Conservation (phyloP, 441 rosid species). For the Adansonia rubrostipa region DNA sequence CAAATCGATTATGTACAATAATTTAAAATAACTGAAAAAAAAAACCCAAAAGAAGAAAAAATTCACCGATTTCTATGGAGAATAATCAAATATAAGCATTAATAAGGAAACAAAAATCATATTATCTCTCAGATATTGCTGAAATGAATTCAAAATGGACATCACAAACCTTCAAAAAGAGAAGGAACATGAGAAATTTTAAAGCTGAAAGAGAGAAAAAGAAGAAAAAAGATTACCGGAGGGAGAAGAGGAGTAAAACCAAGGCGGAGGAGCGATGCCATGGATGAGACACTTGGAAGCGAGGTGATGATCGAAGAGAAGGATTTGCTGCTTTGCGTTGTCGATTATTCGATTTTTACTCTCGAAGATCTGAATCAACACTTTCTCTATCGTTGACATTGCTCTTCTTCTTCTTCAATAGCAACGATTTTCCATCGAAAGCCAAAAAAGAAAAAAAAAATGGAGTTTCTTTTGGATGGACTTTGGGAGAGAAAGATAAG, state of each 20-base stretch:
- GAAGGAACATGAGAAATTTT: no score
- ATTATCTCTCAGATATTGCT: background rate
- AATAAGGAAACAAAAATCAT: slow-evolving; percentile 6
- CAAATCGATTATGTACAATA: background rate
- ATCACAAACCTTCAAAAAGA: background rate
- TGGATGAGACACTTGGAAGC: slow-evolving; percentile 71
- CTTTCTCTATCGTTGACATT: slow-evolving; percentile 60
- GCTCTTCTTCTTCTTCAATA: slow-evolving; percentile 7
- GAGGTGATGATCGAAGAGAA: slow-evolving; percentile 69
- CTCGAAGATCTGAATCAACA: slow-evolving; percentile 74
- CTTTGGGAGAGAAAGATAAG: slow-evolving; percentile 25
- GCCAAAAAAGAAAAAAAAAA: background rate
- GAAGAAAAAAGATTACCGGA: slow-evolving; percentile 34
- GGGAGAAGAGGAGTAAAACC: slow-evolving; percentile 60
- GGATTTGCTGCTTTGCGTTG: slow-evolving; percentile 62
- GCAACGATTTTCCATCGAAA: slow-evolving; percentile 28
- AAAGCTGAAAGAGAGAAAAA: no score
- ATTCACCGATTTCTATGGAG: background rate
- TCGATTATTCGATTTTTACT: slow-evolving; percentile 67
- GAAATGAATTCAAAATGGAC: background rate
- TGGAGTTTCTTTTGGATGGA: background rate
- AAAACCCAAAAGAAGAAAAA: background rate
- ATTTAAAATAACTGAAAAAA: background rate
- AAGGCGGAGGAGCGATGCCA: slow-evolving; percentile 74
- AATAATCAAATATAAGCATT: background rate